These are phyloP conservation scores for Pythium scleroteichum DNA, from an alignment of 352 stramenopile genomes.

Conservation along the genomic window DNA sequence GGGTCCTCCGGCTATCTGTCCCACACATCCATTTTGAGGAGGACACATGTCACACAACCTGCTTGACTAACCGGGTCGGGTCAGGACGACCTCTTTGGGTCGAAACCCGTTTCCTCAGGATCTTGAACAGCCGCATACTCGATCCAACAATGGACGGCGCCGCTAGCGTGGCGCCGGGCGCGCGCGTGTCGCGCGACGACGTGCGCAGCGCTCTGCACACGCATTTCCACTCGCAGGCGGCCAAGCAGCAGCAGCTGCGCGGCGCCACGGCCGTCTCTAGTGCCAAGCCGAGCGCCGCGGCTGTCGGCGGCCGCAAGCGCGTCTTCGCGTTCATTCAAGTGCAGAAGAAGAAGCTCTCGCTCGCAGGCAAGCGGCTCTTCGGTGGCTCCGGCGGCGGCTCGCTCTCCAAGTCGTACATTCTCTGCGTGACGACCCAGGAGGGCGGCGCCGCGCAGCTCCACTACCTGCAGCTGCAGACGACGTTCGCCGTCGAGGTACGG, in stretches of 20 bases:
- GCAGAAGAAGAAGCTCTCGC: constrained; percentile 59
- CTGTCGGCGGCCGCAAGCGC: constrained; percentile 31
- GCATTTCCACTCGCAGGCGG: constrained; percentile 49
- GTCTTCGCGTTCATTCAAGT: constrained; percentile 68
- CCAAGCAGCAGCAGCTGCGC: constrained; percentile 29
- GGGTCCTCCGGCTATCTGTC: too few relatives aligned
- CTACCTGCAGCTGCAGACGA: constrained; percentile 65
- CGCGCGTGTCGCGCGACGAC: constrained; percentile 55
- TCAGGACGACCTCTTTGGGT: too few relatives aligned
- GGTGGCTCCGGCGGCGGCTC: constrained; percentile 28
- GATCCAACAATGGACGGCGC: neutral
- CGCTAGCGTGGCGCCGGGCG: constrained; percentile 5
- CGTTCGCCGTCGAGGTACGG: constrained; percentile 64
- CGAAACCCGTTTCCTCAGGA: neutral
- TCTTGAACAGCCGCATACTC: constrained; percentile 12
- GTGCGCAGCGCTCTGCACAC: constrained; percentile 66
- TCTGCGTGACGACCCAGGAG: constrained; percentile 67
- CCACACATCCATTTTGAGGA: too few relatives aligned
- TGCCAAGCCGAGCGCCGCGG: neutral
- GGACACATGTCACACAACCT: too few relatives aligned
- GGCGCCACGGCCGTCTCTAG: constrained; percentile 2
- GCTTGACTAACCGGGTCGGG: too few relatives aligned
- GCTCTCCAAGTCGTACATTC: constrained; percentile 55
- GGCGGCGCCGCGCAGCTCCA: constrained; percentile 42
- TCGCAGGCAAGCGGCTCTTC: constrained; percentile 59